These are phyloP conservation scores for Eimeria maxima DNA, from an alignment of 169 alveolate species.

Conservation along the genomic window DNA sequence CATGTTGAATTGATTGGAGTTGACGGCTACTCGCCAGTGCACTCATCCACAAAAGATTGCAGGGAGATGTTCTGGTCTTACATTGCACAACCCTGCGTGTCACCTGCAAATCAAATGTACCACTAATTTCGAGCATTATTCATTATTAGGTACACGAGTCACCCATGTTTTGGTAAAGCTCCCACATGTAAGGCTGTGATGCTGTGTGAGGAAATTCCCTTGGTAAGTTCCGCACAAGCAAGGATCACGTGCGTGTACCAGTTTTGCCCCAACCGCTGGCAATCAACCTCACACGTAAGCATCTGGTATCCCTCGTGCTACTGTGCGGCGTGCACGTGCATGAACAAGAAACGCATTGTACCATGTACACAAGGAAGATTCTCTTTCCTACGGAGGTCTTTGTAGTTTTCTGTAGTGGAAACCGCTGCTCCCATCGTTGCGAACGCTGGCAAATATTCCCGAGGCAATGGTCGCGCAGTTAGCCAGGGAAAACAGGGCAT, in stretches of 20 bases:
- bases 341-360: neutral
- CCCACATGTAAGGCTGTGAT: neutral
- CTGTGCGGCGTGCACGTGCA: conserved; percentile 35
- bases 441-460: too few relatives aligned
- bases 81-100: too few relatives aligned
- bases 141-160: too few relatives aligned
- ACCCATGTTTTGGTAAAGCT: too few relatives aligned
- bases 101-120: too few relatives aligned
- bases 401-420: neutral
- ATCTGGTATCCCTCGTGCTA: neutral
- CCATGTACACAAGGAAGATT: neutral
- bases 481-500: neutral
- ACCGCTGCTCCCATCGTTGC: neutral
- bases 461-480: neutral
- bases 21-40: neutral
- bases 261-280: neutral
- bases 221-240: neutral
- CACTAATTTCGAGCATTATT: too few relatives aligned
- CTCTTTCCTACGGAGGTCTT: neutral
- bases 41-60: too few relatives aligned
- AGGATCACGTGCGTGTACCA: neutral
- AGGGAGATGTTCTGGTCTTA: too few relatives aligned
- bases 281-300: too few relatives aligned
- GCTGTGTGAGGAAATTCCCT: neutral
- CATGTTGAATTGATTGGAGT: neutral